Conservation (phyloP, 176 grass and related monocot species). For the Avena insularis region DNA sequence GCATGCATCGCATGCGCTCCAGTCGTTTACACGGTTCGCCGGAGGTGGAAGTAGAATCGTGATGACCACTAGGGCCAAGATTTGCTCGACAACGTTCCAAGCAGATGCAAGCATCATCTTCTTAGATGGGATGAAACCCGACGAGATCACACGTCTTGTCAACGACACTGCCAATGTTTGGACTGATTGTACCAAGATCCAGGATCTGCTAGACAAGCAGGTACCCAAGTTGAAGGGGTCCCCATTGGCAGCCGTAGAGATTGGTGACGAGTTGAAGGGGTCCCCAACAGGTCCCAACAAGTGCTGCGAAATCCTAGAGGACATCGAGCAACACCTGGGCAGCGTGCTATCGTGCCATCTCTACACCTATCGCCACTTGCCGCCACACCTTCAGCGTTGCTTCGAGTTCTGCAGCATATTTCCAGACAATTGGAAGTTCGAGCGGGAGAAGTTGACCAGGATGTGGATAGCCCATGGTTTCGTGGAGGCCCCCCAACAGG, state of each 20-base stretch:
- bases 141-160: background rate
- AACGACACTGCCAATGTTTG: background rate
- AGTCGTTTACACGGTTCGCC: background rate
- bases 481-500: background rate
- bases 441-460: background rate
- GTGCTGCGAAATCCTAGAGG: background rate
- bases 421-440: background rate
- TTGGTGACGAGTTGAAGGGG: background rate
- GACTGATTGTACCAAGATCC: background rate
- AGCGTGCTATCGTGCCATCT: background rate
- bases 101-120: background rate
- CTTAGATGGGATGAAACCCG: background rate
- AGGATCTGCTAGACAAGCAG: background rate
- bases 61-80: background rate
- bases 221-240: background rate
- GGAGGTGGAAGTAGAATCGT: background rate
- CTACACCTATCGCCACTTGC: background rate
- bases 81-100: background rate
- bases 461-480: conserved; percentile 18
- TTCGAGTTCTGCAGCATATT: conserved; percentile 27
- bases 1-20: background rate
- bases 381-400: background rate
- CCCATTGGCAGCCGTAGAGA: background rate
- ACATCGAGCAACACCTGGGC: background rate
- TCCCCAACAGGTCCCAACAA: background rate